Evolutionary conservation across 768 basidiomycete species (phyloP).

Genomic region (Tulasnella sp.): DNA sequence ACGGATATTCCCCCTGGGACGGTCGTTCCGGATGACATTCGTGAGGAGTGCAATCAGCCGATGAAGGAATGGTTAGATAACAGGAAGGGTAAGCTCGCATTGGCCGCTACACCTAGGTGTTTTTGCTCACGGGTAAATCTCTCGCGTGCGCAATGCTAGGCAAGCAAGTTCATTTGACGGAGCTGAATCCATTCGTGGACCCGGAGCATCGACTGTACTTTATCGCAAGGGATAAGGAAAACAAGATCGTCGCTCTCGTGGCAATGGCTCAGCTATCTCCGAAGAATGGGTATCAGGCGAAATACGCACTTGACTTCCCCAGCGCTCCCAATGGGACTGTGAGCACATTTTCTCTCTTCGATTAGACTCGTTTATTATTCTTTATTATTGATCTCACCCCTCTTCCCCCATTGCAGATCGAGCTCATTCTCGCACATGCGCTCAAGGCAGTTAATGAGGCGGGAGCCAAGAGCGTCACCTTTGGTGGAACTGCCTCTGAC

Average conservation of each 20-base stretch:
- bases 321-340: constrained; percentile 33
- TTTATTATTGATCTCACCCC: not conserved
- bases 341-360: constrained; percentile 20
- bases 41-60: constrained; percentile 39
- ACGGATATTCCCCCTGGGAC: constrained; percentile 36
- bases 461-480: constrained; percentile 31
- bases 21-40: constrained; percentile 37
- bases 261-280: constrained; percentile 35
- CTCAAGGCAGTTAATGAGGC: constrained; percentile 32
- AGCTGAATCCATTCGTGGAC: constrained; percentile 46
- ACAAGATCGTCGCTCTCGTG: constrained; percentile 32
- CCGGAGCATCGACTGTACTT: constrained; percentile 47
- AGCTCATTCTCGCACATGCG: constrained; percentile 32
- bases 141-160: constrained; percentile 20
- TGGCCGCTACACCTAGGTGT: too few species aligned
- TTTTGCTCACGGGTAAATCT: not conserved
- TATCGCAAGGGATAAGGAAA: constrained; percentile 36
- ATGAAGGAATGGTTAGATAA: constrained; percentile 46
- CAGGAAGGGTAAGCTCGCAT: constrained; percentile 33
- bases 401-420: constrained; percentile 4
- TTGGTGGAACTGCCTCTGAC: constrained; percentile 33
- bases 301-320: constrained; percentile 39
- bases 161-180: constrained; percentile 43
- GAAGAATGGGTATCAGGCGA: constrained; percentile 36
- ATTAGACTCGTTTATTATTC: not conserved